Evolutionary conservation across 345 rosid species (phyloP).

Genomic region (Kernera saxatilis): DNA sequence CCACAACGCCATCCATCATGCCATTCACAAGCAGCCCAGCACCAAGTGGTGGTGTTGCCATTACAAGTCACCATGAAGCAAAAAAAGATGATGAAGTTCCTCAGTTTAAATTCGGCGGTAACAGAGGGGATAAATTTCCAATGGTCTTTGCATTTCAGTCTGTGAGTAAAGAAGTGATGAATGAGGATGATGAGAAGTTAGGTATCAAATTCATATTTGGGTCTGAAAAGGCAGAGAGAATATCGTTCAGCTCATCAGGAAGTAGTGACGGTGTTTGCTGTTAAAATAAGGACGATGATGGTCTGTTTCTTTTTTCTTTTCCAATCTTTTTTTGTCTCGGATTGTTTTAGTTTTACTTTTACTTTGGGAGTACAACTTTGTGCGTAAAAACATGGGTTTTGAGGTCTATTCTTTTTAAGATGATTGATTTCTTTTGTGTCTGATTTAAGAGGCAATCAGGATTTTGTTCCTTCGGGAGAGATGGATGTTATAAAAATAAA

Average conservation of each 20-base stretch:
- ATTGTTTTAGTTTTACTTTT: neutral
- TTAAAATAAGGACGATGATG: neutral
- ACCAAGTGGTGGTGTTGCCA: slow-evolving; percentile 6
- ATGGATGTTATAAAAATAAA: neutral
- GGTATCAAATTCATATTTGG: slow-evolving; percentile 62
- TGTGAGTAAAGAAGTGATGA: slow-evolving; percentile 14
- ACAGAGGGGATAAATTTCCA: slow-evolving; percentile 24
- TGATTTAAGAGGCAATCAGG: neutral
- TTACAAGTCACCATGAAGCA: slow-evolving; percentile 24
- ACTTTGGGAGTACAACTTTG: neutral
- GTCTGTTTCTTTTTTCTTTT: neutral
- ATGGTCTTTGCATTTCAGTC: slow-evolving; percentile 69
- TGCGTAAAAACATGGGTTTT: neutral
- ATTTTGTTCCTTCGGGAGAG: neutral
- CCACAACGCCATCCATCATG: slow-evolving; percentile 75
- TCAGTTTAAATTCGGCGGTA: slow-evolving; percentile 52
- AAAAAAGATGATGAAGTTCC: slow-evolving; percentile 47
- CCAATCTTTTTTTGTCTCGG: neutral
- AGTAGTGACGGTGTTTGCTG: slow-evolving; percentile 56
- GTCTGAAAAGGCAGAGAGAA: slow-evolving; percentile 46
- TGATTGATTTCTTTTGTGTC: neutral
- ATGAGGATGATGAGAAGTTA: slow-evolving; percentile 34
- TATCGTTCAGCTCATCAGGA: slow-evolving; percentile 55
- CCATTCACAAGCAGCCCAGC: slow-evolving; percentile 35
- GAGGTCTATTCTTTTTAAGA: neutral